Evolutionary conservation across 306 rosid genomes (phyloP), one percentile per base, ranked within the genome.

Genomic region (Prunus fruticosa): DNA sequence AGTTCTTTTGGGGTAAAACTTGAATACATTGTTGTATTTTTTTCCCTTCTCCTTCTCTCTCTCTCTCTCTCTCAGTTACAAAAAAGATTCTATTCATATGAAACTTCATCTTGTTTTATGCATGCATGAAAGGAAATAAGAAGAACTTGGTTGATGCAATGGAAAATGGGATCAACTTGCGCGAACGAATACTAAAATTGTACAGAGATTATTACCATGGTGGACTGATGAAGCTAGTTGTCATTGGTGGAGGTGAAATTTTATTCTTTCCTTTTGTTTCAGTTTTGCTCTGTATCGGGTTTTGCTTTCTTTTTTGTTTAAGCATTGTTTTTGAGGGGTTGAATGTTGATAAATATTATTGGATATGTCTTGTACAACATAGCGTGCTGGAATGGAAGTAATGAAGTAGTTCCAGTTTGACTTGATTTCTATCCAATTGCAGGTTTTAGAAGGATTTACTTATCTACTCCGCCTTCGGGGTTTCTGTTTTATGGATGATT

Each of bases 201-300:
- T 95, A 87, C 79, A 60, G 57, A 52, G 82, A 89, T 79, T 87
- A 87, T 86, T 95, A 95, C 89, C 97, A 92, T 76, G 99, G 97
- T 75, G 99, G 99, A 87, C 82, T 95, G 63, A 95, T 95, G 99
- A 95, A 89, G 89, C 92, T 95, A 64, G 97, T 86, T 79, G 87
- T 95, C 83, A 90, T 95, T 83, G 99, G 99, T 77, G 99, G 99
- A 92, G 99, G 99, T 92, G 79, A 82, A 83, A 64, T 51, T 80
- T 66, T 64, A 38, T 49, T 72, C 61, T 78, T 43, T 43, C 56
- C 64, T 43, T 79, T 60, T 71, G 58, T 77, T 32, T n/a, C 38
- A 38, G 38, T 3, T 43, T 41, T 23, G 15, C 18, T 72, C 18
- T 23, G 9, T 64, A 38, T 38, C 7, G 43, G 43, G 2, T 38